Conservation (phyloP, 2,329 filamentous ascomycete genomes). For the Ploettnerulaceae sp. region DNA sequence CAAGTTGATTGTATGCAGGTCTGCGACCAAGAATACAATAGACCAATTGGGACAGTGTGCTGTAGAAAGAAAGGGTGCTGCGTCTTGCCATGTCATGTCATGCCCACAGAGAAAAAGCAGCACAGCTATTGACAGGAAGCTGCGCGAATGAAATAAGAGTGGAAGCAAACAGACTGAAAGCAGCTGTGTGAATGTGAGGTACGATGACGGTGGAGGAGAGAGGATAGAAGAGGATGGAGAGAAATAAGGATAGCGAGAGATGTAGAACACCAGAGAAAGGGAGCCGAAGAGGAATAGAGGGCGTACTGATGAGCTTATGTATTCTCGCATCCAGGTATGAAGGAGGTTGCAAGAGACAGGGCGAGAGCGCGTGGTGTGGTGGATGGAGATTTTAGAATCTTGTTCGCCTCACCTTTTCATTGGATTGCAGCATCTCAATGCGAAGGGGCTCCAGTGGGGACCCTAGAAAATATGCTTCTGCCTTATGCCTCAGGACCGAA, state of each 20-base stretch:
- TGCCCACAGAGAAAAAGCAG: constrained; percentile 16
- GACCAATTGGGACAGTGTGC: constrained; percentile 22
- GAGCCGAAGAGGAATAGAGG: constrained; percentile 2
- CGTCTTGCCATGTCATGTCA: constrained; percentile 19
- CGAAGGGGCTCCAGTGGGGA: background rate
- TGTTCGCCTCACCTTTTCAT: constrained; percentile 6
- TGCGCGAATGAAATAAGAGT: constrained; percentile 24
- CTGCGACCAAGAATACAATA: constrained; percentile 26
- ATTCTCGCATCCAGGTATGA: constrained; percentile 12
- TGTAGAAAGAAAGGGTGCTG: constrained; percentile 20
- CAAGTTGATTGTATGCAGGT: constrained; percentile 25
- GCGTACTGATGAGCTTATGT: constrained; percentile 20
- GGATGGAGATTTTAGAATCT: constrained; percentile 4
- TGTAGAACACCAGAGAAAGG: background rate
- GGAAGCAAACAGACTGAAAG: constrained; percentile 18
- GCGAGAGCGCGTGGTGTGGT: constrained; percentile 1
- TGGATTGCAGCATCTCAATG: background rate
- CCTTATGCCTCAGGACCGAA: no score
- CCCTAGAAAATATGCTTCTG: no score
- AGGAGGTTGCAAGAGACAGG: constrained; percentile 3
- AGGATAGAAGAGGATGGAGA: constrained; percentile 1
- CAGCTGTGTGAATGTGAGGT: constrained; percentile 9
- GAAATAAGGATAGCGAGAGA: constrained; percentile 7
- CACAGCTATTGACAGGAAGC: constrained; percentile 20
- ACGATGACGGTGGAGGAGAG: constrained; percentile 14